Conservation (phyloP, 1,284 basidiomycete species). For the Apiotrichum sp. region DNA sequence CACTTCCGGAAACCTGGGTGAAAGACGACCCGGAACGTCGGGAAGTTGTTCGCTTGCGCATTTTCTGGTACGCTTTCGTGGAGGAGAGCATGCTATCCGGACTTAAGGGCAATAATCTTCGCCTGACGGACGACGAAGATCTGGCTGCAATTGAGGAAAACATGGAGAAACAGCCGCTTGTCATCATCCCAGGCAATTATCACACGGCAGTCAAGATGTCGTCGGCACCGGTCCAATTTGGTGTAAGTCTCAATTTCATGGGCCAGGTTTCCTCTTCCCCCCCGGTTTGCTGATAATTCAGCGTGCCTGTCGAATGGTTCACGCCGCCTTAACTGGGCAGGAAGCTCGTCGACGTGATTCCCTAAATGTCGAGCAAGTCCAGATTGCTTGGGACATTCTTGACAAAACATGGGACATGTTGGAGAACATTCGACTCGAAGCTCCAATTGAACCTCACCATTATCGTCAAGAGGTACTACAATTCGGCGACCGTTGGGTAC, state of each 20-base stretch:
- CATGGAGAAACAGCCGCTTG: constrained; percentile 5
- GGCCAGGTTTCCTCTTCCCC: too few relatives aligned
- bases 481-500: constrained; percentile 73
- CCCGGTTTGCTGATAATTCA: too few relatives aligned
- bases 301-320: constrained; percentile 65
- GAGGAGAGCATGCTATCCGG: constrained; percentile 72
- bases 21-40: constrained; percentile 49
- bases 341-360: constrained; percentile 58
- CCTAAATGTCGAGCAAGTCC: constrained; percentile 59
- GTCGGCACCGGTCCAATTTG: constrained; percentile 64
- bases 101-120: constrained; percentile 67
- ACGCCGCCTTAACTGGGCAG: constrained; percentile 65
- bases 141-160: constrained; percentile 3
- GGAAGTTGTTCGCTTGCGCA: constrained; percentile 56
- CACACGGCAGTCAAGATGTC: constrained; percentile 47
- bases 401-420: constrained; percentile 75
- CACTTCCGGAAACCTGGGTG: constrained; percentile 33
- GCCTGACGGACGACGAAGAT: constrained; percentile 52
- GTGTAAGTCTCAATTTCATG: too few relatives aligned
- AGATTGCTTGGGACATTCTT: constrained; percentile 70
- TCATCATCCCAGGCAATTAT: constrained; percentile 21
- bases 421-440: constrained; percentile 54
- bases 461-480: constrained; percentile 59
- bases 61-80: constrained; percentile 77
- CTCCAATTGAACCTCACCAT: constrained; percentile 43